These are phyloP conservation scores for Pseudogymnoascus sp. DNA, from an alignment of 2,329 filamentous ascomycete species.

Conservation along the genomic window DNA sequence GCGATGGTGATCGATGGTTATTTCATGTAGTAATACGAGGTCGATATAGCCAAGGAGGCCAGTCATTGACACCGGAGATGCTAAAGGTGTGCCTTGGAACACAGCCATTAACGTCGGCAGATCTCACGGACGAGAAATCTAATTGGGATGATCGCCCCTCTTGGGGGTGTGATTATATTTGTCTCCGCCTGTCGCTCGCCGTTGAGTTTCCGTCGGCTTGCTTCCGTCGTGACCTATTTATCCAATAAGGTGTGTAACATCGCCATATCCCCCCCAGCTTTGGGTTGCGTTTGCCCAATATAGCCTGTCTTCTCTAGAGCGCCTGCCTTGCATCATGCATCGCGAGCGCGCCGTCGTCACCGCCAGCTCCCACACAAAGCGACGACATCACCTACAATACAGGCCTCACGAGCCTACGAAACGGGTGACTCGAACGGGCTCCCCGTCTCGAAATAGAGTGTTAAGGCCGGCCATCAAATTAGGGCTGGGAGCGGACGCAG, in stretches of 20 bases:
- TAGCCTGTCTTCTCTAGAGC: neutral
- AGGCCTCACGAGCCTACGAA: neutral
- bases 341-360: neutral
- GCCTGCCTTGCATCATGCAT: neutral
- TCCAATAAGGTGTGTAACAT: neutral
- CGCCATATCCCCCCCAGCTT: neutral
- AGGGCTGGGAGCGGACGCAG: slow-evolving; percentile 2
- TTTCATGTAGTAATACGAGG: neutral
- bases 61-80: neutral
- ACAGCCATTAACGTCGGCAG: neutral
- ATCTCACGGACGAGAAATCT: neutral
- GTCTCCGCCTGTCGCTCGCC: neutral
- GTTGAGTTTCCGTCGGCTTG: neutral
- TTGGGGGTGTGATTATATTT: neutral
- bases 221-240: neutral
- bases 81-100: neutral
- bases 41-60: neutral
- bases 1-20: neutral
- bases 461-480: neutral
- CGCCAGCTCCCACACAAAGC: neutral
- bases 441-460: neutral
- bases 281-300: neutral
- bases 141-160: neutral
- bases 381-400: neutral
- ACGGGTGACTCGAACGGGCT: neutral